Conservation (phyloP, 169 alveolate genomes). For the Neospora caninum region DNA sequence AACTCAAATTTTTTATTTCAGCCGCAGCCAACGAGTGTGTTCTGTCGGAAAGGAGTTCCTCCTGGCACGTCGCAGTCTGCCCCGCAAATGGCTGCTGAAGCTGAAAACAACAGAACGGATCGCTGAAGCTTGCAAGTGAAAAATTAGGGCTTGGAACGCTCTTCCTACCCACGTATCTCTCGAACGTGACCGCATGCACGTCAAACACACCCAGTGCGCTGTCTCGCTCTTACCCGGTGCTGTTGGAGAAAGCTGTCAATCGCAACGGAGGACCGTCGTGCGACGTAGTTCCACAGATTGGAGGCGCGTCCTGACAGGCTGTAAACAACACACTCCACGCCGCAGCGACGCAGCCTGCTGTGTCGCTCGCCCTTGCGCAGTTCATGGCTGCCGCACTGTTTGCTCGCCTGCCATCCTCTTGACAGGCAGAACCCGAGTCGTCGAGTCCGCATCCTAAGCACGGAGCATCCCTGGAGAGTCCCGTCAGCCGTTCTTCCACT, state of each 20-base stretch:
- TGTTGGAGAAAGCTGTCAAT: conserved; percentile 17
- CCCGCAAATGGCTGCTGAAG: conserved; percentile 3
- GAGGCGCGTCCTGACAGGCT: conserved; percentile 8
- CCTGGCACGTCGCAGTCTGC: not conserved
- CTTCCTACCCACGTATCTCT: too few relatives aligned
- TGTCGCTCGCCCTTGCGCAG: too few relatives aligned
- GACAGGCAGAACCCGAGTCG: too few relatives aligned
- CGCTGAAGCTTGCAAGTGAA: too few relatives aligned
- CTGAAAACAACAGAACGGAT: not conserved
- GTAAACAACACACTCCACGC: not conserved
- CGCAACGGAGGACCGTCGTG: conserved; percentile 5
- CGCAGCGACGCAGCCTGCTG: not conserved
- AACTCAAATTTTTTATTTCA: not conserved
- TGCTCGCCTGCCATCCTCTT: too few relatives aligned
- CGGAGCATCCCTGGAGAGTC: too few relatives aligned
- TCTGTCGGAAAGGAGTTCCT: not conserved
- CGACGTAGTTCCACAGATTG: not conserved
- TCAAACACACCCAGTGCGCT: not conserved
- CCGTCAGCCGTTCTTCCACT: too few relatives aligned
- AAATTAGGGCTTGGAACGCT: too few relatives aligned
- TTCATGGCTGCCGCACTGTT: too few relatives aligned
- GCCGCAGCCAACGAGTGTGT: not conserved
- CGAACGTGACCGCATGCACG: too few relatives aligned
- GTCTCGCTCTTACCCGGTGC: conserved; percentile 26
- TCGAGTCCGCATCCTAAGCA: too few relatives aligned